Base-by-base conservation (phyloP, 1,284 basidiomycete genomes). In the Rhodotorula mucilaginosa region DNA sequence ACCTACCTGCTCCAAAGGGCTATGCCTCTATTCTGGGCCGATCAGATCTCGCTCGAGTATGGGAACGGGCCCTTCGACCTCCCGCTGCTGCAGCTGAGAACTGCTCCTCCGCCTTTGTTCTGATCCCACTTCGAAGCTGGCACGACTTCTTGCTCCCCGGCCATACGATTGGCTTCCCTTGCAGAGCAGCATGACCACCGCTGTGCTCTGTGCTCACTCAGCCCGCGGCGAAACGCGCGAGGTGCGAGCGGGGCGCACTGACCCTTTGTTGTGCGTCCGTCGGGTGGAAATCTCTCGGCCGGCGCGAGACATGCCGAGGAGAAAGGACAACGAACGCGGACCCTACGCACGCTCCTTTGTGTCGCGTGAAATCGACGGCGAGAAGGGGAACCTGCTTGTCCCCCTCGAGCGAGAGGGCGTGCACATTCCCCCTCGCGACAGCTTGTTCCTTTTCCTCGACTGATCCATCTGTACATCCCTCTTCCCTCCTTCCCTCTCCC, bases 331-430 rank as follows among this genome's bases (percentile, higher is more conserved):
- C 26, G 49, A 18, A 34, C 34, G 34, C 19, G 7, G 23, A 8
- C 19, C 18, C 49, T n/a, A 56, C 54, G 54, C 54, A 56, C 54
- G 54, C 54, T 56, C 54, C 54, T 56, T 56, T 56, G 54, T 56
- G 51, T 56, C 39, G 26, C n/a, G 15, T 26, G 54, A n/a, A 15
- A 29, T 26, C 29, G 54, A 13, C 52, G n/a, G 26, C 52, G n/a
- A 8, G 13, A 56, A 29, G 54, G 21, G 51, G 51, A 21, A n/a
- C 26, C 54, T 29, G 54, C 54, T 56, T 56, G 54, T 56, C 54
- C 54, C 54, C 15, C 54, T 44, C 39, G 39, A 44, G 39, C 39
- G 39, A 44, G 39, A 44, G 54, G 29, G 29, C 26, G 54, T 51
- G 49, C 49, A 51, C 49, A 51, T 23, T 19, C 49, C 39, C 39